These are phyloP conservation scores for Xylariaceae sp. DNA, from an alignment of 2,329 filamentous ascomycete species.

Conservation along the genomic window DNA sequence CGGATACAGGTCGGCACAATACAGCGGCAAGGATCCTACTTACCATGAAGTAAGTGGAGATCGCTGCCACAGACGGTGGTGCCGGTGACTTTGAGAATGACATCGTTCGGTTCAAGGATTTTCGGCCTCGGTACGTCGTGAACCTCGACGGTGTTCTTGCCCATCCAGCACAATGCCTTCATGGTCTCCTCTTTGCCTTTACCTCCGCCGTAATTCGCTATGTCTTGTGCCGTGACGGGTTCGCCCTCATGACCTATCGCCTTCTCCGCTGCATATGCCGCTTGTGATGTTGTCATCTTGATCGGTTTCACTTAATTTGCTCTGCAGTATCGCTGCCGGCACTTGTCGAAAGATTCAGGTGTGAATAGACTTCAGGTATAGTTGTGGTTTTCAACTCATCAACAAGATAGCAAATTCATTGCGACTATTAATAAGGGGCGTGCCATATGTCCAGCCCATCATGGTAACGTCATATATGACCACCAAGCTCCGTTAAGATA, in stretches of 20 bases:
- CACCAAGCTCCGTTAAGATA: constrained; percentile 2
- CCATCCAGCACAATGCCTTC: constrained; percentile 81
- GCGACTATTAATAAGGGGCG: background rate
- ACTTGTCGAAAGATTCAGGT: background rate
- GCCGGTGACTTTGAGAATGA: constrained; percentile 78
- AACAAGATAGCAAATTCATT: background rate
- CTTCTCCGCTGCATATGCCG: constrained; percentile 69
- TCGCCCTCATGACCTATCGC: constrained; percentile 68
- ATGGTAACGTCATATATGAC: constrained; percentile 16
- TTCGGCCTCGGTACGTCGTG: constrained; percentile 69
- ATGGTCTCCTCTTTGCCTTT: constrained; percentile 64
- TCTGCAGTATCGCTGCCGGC: background rate
- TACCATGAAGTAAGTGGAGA: constrained; percentile 59
- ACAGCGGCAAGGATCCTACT: background rate
- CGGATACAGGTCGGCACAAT: no score
- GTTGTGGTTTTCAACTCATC: background rate
- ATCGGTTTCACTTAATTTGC: background rate
- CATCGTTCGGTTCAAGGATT: constrained; percentile 73
- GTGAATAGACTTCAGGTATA: background rate
- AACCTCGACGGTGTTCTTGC: constrained; percentile 77
- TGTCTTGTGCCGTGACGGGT: constrained; percentile 67
- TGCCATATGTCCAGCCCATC: background rate
- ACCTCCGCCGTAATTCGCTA: constrained; percentile 59
- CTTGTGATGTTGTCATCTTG: constrained; percentile 64
- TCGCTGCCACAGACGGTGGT: constrained; percentile 62